Evolutionary conservation across 2,329 filamentous ascomycete genomes (phyloP).

Genomic region (Geosmithia flava): DNA sequence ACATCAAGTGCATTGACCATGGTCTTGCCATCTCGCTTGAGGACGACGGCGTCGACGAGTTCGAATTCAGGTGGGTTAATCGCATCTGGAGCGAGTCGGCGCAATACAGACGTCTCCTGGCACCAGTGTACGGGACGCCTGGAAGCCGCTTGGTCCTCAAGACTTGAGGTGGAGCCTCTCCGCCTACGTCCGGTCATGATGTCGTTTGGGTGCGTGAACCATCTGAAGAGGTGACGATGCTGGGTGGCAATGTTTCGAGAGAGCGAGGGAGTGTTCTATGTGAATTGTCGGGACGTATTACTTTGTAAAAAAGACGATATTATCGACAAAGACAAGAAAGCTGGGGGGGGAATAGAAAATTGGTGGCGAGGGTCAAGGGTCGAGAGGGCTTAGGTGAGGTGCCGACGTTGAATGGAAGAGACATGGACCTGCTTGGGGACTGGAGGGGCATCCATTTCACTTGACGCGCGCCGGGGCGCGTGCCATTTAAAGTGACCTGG

Average conservation of each 20-base stretch:
- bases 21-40: slow-evolving; percentile 36
- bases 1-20: slow-evolving; percentile 50
- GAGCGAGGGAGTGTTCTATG: not conserved
- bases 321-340: too few relatives aligned
- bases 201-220: not conserved
- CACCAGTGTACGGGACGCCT: slow-evolving; percentile 19
- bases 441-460: too few relatives aligned
- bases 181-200: slow-evolving; percentile 26
- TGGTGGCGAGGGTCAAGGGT: too few relatives aligned
- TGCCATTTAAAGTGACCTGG: too few relatives aligned
- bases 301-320: too few relatives aligned
- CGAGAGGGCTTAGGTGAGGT: too few relatives aligned
- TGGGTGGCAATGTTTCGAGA: not conserved
- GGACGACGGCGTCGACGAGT: slow-evolving; percentile 48
- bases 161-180: slow-evolving; percentile 30
- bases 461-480: too few relatives aligned
- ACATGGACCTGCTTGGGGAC: too few relatives aligned
- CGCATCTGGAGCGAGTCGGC: slow-evolving; percentile 6
- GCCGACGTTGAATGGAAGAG: too few relatives aligned
- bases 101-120: slow-evolving; percentile 20
- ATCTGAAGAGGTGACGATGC: not conserved
- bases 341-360: too few relatives aligned
- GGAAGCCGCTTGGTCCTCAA: slow-evolving; percentile 22
- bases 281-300: too few relatives aligned
- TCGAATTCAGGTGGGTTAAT: slow-evolving; percentile 48